Evolutionary conservation across 345 rosid species (phyloP).

Genomic region (Brassica juncea): DNA sequence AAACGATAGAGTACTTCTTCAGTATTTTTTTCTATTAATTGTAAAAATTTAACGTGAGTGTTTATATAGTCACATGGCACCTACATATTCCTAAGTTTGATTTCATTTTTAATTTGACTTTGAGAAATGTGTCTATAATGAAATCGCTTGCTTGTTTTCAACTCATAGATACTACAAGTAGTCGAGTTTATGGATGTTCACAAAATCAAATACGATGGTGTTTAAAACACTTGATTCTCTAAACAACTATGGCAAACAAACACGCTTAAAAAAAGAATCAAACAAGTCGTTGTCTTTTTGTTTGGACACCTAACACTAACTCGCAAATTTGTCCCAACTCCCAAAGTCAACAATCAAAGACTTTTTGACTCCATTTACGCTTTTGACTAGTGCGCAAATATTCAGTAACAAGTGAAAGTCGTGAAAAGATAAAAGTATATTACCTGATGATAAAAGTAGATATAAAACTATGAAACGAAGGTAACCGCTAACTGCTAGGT

Average conservation of each 20-base stretch:
- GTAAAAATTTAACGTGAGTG: neutral
- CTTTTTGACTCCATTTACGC: slow-evolving; percentile 16
- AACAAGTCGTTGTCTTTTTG: slow-evolving; percentile 6
- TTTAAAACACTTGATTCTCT: neutral
- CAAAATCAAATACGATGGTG: neutral
- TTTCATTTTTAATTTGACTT: neutral
- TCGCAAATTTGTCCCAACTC: slow-evolving; percentile 1
- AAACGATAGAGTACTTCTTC: neutral
- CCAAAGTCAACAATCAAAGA: slow-evolving; percentile 30
- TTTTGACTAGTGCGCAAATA: neutral
- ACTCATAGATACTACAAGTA: neutral
- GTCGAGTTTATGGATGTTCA: neutral
- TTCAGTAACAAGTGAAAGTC: neutral
- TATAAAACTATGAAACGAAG: neutral
- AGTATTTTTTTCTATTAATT: neutral
- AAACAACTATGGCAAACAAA: slow-evolving; percentile 9
- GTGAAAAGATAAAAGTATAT: neutral
- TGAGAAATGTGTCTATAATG: slow-evolving; percentile 10
- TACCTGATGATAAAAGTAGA: neutral
- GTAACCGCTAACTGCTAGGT: neutral
- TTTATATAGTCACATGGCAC: slow-evolving; percentile 14
- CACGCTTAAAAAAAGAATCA: neutral
- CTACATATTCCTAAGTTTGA: slow-evolving; percentile 11
- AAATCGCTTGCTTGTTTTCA: neutral
- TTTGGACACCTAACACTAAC: slow-evolving; percentile 27